These are phyloP conservation scores for Nakazawaea anatomiae DNA, from an alignment of 805 yeast species.

Conservation along the genomic window DNA sequence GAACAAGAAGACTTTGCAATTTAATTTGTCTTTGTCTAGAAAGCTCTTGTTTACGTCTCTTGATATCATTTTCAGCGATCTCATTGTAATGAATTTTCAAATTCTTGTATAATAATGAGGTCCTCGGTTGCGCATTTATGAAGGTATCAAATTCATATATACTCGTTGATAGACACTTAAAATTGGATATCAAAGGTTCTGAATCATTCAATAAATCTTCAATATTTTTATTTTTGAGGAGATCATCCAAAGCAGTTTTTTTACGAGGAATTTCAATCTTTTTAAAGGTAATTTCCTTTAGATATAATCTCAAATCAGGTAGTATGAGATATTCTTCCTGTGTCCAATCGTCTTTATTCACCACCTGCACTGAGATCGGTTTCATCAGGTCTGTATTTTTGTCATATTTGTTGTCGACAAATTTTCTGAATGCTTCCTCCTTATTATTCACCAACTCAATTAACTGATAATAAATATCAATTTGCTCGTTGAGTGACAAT, in stretches of 20 bases:
- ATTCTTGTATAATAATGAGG: slow-evolving; percentile 19
- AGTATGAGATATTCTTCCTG: slow-evolving; percentile 30
- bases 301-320: slow-evolving; percentile 50
- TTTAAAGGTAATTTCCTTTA: slow-evolving; percentile 25
- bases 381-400: slow-evolving; percentile 21
- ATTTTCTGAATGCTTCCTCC: slow-evolving; percentile 39
- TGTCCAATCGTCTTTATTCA: slow-evolving; percentile 8
- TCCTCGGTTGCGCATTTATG: slow-evolving; percentile 14
- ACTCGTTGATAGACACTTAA: slow-evolving; percentile 36
- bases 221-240: slow-evolving; percentile 15
- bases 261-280: slow-evolving; percentile 28
- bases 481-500: slow-evolving; percentile 38
- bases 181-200: slow-evolving; percentile 30
- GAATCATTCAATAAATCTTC: slow-evolving; percentile 12
- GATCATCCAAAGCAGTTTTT: slow-evolving; percentile 21
- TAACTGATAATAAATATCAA: slow-evolving; percentile 41
- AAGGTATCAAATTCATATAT: slow-evolving; percentile 35
- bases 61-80: slow-evolving; percentile 39
- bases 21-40: slow-evolving; percentile 59
- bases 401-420: slow-evolving; percentile 33
- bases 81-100: slow-evolving; percentile 27
- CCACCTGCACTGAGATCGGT: slow-evolving; percentile 15
- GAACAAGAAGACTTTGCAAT: slow-evolving; percentile 54
- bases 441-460: slow-evolving; percentile 34
- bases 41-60: slow-evolving; percentile 45